phyloP scores from a whole-genome alignment of 805 yeast species.

The Starmerella powellii region DNA sequence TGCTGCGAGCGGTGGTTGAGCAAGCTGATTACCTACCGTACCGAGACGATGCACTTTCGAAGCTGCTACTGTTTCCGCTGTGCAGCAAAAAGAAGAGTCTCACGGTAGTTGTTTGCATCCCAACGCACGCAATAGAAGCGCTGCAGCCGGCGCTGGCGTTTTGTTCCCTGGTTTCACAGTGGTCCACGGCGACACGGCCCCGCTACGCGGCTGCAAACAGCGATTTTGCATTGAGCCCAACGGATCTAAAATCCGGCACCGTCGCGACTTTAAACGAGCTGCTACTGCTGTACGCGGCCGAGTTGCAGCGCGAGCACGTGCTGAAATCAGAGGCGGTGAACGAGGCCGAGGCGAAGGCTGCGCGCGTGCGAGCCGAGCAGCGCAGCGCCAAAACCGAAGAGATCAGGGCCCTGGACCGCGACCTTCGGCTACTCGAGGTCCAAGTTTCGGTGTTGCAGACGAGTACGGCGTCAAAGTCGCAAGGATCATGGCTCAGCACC shows the following conservation, averaged over 20 bases:
- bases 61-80: conserved; percentile 1
- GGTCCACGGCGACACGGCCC: no score
- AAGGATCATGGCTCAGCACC: neutral
- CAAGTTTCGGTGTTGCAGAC: neutral
- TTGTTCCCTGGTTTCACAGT: no score
- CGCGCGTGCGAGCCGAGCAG: neutral
- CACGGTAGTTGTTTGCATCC: neutral
- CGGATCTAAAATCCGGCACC: no score
- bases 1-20: neutral
- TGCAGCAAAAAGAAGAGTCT: neutral
- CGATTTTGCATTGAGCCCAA: no score
- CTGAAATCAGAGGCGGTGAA: no score
- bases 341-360: no score
- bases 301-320: neutral
- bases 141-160: no score
- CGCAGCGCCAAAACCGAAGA: neutral
- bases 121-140: no score
- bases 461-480: no score
- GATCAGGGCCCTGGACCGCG: neutral
- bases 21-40: conserved; percentile 4
- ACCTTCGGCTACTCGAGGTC: neutral
- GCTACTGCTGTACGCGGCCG: no score
- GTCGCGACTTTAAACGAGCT: no score
- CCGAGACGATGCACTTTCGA: conserved; percentile 2
- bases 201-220: no score